Percentiles rank a stretch among this genome's conserved stretches.
phyloP scores from a whole-genome alignment of 2,329 filamentous ascomycete genomes.

The Thermomyces lanuginosus region DNA sequence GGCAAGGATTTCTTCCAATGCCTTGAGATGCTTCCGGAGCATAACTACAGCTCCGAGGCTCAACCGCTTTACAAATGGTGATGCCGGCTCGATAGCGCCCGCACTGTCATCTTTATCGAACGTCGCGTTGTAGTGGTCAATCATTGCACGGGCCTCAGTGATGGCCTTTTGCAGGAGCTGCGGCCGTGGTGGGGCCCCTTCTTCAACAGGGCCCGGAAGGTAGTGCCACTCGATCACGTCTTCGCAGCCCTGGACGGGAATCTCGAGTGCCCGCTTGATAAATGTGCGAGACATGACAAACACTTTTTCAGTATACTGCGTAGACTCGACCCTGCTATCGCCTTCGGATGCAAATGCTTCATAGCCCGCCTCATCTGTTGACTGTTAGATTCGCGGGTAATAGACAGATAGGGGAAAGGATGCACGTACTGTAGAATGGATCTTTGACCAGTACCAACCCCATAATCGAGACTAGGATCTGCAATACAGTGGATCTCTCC shows the following conservation, averaged over 20 bases:
- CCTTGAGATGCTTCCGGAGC: slow-evolving; percentile 13
- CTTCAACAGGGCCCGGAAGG: slow-evolving; percentile 10
- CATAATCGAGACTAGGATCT: slow-evolving; percentile 41
- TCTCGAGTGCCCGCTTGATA: slow-evolving; percentile 31
- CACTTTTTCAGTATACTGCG: slow-evolving; percentile 38
- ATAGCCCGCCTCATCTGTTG: slow-evolving; percentile 47
- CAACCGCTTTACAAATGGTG: slow-evolving; percentile 15
- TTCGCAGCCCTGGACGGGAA: slow-evolving; percentile 30
- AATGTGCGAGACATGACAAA: slow-evolving; percentile 38
- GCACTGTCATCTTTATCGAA: slow-evolving; percentile 9
- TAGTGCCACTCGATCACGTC: slow-evolving; percentile 41
- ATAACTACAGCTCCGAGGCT: slow-evolving; percentile 19
- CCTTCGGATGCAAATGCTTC: slow-evolving; percentile 34
- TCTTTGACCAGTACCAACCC: slow-evolving; percentile 42
- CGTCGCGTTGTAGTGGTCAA: slow-evolving; percentile 13
- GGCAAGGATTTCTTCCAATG: slow-evolving; percentile 13
- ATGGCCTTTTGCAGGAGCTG: slow-evolving; percentile 12
- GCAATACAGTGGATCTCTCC: slow-evolving; percentile 37
- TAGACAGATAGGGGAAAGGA: slow-evolving; percentile 1
- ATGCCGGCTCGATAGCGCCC: slow-evolving; percentile 10
- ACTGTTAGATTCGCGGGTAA: slow-evolving; percentile 3
- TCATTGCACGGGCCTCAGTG: slow-evolving; percentile 12
- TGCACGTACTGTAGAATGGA: slow-evolving; percentile 40
- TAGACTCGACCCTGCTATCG: slow-evolving; percentile 30
- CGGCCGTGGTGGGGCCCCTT: slow-evolving; percentile 6